These are phyloP conservation scores for Pleoardoris graminearum DNA, from an alignment of 2,329 filamentous ascomycete species.

Conservation along the genomic window DNA sequence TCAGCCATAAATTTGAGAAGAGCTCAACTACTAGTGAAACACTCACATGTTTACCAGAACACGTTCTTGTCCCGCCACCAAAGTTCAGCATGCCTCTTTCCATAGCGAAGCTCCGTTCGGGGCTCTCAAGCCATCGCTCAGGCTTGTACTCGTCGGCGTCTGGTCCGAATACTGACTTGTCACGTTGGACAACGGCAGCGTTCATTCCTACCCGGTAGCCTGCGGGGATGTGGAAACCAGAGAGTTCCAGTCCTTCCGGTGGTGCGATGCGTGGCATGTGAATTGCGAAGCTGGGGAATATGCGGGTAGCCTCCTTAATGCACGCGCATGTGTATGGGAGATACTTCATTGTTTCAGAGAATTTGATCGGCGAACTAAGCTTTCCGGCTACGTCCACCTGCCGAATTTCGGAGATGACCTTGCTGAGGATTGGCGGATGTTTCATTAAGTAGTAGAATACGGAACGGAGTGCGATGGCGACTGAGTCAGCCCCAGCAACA, in stretches of 20 bases:
- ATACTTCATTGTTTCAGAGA: constrained; percentile 13
- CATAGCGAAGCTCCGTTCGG: constrained; percentile 21
- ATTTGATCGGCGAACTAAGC: constrained; percentile 14
- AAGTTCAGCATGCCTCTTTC: constrained; percentile 43
- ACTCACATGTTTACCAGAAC: constrained; percentile 33
- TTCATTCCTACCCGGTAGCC: constrained; percentile 52
- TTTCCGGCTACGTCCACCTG: constrained; percentile 10
- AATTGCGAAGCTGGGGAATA: constrained; percentile 41
- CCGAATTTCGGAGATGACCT: constrained; percentile 22
- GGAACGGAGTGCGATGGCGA: constrained; percentile 37
- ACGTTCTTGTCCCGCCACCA: constrained; percentile 39
- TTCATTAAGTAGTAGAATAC: constrained; percentile 47
- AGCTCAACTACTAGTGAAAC: neutral
- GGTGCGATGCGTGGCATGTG: constrained; percentile 26
- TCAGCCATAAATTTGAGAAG: neutral
- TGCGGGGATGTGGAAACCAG: constrained; percentile 28
- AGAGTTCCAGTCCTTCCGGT: constrained; percentile 22
- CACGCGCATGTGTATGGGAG: constrained; percentile 49
- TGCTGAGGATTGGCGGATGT: constrained; percentile 22
- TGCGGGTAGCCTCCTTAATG: constrained; percentile 50
- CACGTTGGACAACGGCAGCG: constrained; percentile 49
- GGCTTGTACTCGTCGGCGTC: constrained; percentile 49
- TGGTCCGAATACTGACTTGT: constrained; percentile 45
- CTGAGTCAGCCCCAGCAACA: constrained; percentile 43
- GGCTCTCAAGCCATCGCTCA: constrained; percentile 50